Conservation (phyloP, 2,329 filamentous ascomycete species). For the Aspergillus sp. region DNA sequence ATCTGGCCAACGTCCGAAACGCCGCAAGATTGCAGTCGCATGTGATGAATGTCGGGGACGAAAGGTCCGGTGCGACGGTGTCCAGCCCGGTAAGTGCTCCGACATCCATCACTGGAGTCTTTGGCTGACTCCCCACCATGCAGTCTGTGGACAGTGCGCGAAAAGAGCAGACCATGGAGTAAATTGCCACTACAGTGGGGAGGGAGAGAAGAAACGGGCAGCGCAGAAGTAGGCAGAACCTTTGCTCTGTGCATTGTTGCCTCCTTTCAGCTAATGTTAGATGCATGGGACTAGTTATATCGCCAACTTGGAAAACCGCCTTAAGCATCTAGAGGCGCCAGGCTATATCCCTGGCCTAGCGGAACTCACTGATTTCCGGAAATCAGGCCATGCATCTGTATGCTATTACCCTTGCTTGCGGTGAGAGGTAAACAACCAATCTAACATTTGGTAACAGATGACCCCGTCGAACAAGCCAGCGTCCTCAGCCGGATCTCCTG, state of each 20-base stretch:
- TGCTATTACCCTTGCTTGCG: neutral
- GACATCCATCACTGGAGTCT: neutral
- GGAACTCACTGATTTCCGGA: neutral
- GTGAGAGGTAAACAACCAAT: neutral
- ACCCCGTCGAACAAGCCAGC: conserved; percentile 1
- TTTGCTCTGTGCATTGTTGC: neutral
- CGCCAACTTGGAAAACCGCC: conserved; percentile 25
- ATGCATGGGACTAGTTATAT: conserved; percentile 33
- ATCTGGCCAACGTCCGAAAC: conserved; percentile 9
- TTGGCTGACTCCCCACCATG: neutral
- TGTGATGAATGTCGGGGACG: conserved; percentile 21
- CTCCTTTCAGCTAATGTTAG: neutral
- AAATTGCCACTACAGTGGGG: conserved; percentile 29
- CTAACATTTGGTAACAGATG: neutral
- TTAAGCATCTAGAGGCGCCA: conserved; percentile 26
- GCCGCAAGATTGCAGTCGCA: conserved; percentile 20
- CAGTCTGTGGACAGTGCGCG: conserved; percentile 33
- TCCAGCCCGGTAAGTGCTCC: conserved; percentile 16
- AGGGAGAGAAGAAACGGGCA: conserved; percentile 28
- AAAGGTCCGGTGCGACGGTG: conserved; percentile 22
- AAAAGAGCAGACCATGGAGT: conserved; percentile 18
- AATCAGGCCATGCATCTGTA: conserved; percentile 15
- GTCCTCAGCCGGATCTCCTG: neutral
- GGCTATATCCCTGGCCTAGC: neutral
- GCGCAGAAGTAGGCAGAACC: conserved; percentile 20